Base-by-base conservation (phyloP, 805 yeast genomes). In the Yarrowia divulgata region DNA sequence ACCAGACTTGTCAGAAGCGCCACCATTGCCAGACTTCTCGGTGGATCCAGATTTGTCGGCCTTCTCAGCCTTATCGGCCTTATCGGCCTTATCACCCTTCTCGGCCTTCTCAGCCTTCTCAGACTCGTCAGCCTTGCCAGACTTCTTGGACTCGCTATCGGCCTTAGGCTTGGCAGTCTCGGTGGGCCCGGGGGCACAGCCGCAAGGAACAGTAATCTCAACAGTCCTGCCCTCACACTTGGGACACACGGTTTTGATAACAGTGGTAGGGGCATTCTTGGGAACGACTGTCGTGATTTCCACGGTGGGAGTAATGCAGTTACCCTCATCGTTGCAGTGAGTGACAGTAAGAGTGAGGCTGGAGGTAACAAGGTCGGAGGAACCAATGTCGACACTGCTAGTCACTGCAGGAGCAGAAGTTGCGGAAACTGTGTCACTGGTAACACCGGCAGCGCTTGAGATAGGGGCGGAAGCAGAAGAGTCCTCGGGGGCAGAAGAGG, bases 211-310 rank as follows among this genome's bases (percentile, higher is more conserved):
- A 16, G 55, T 50, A 39, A 50, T 32, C 23, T 32, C 39, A 3
- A 50, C 55, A 8, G 55, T 50, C 55, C 34, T 32, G 16, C 55
- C 55, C 55, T 50, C 39, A 23, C 55, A 50, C 55, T 50, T 37
- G 43, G 40, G 42, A 34, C 58, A 54, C 3, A 54, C 58, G n/a
- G 58, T 54, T 43, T 54, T 37, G 43, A 54, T 54, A 34, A 54
- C 58, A 8, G 58, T 54, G 43, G n/a, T 3, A 8, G 32, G 32
- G 10, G 58, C 58, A 43, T 35, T 19, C 43, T 37, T 13, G 32
- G 58, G 58, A n/a, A 54, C 58, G 37, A 34, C 37, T 6, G 58
- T 54, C 18, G 43, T 12, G 34, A 54, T 10, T n/a, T 32, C 19
- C 18, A 54, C 12, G 6, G 43, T 37, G 34, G 58, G 58, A 12